Conservation (phyloP, 2,329 filamentous ascomycete genomes). For the Calonectria henricotiae region DNA sequence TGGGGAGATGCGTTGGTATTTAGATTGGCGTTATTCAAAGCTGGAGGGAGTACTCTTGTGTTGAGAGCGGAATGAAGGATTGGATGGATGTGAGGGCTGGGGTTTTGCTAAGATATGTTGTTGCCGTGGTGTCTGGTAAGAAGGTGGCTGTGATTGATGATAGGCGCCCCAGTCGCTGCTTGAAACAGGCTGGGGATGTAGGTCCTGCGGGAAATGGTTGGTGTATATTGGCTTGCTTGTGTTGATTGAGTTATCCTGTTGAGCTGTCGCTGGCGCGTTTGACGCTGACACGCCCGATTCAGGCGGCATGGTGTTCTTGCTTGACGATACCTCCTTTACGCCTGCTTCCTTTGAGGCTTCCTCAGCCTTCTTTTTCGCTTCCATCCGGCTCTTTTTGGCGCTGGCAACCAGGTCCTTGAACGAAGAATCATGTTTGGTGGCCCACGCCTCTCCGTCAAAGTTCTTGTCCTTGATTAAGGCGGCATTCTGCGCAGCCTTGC, state of each 20-base stretch:
- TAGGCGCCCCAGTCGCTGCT: not conserved
- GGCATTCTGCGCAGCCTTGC: slow-evolving; percentile 59
- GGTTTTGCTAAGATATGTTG: too few species aligned
- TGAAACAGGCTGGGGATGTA: not conserved
- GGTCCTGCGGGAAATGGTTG: not conserved
- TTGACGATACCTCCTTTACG: slow-evolving; percentile 24
- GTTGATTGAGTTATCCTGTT: not conserved
- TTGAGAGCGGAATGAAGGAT: not conserved
- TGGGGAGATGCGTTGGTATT: not conserved
- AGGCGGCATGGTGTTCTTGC: not conserved
- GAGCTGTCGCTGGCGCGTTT: not conserved
- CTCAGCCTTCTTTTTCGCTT: slow-evolving; percentile 56
- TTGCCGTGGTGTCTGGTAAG: too few species aligned
- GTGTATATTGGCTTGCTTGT: not conserved
- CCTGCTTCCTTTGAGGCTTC: slow-evolving; percentile 38
- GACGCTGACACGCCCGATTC: slow-evolving; percentile 1
- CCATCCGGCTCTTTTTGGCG: slow-evolving; percentile 74
- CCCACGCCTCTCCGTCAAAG: slow-evolving; percentile 87
- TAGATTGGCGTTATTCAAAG: not conserved
- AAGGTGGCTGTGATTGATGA: not conserved
- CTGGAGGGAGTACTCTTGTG: not conserved
- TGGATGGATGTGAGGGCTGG: not conserved
- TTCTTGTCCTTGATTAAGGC: slow-evolving; percentile 84
- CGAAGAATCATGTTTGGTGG: slow-evolving; percentile 78
- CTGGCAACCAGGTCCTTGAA: slow-evolving; percentile 87